Percentiles rank a stretch among this genome's conserved stretches.
These are phyloP conservation scores for Cichorium intybus DNA, from an alignment of 140 eudicot species.

Conservation along the genomic window DNA sequence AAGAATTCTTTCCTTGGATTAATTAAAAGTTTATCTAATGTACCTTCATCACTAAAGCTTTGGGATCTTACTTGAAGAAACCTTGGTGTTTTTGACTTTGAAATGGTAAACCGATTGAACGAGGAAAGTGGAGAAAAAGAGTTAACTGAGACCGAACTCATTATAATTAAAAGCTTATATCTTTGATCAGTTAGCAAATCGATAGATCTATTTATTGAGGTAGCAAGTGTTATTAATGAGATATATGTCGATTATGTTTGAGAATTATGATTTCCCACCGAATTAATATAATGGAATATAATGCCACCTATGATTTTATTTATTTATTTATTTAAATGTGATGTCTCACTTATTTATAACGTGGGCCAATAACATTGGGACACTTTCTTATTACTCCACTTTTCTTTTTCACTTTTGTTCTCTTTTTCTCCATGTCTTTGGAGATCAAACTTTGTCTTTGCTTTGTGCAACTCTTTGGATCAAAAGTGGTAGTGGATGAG, in stretches of 20 bases:
- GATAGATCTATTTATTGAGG: constrained; percentile 22
- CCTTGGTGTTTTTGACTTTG: constrained; percentile 28
- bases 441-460: background rate
- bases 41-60: constrained; percentile 46
- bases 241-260: background rate
- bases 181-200: constrained; percentile 6
- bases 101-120: constrained; percentile 10
- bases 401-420: constrained; percentile 18
- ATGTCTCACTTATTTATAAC: constrained; percentile 12
- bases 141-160: constrained; percentile 11
- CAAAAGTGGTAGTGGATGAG: constrained; percentile 1
- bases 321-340: constrained; percentile 7
- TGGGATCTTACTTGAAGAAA: constrained; percentile 43
- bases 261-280: constrained; percentile 3
- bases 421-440: constrained; percentile 14
- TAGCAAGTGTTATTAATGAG: constrained; percentile 12
- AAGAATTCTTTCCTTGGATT: background rate
- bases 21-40: background rate
- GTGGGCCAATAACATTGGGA: constrained; percentile 29
- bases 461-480: constrained; percentile 1
- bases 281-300: constrained; percentile 1
- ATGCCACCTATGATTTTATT: constrained; percentile 19
- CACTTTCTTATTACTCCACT: constrained; percentile 21
- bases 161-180: constrained; percentile 12
- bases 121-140: constrained; percentile 14